These are phyloP conservation scores for Biscutella laevigata DNA, from an alignment of 441 rosid species.

Conservation along the genomic window DNA sequence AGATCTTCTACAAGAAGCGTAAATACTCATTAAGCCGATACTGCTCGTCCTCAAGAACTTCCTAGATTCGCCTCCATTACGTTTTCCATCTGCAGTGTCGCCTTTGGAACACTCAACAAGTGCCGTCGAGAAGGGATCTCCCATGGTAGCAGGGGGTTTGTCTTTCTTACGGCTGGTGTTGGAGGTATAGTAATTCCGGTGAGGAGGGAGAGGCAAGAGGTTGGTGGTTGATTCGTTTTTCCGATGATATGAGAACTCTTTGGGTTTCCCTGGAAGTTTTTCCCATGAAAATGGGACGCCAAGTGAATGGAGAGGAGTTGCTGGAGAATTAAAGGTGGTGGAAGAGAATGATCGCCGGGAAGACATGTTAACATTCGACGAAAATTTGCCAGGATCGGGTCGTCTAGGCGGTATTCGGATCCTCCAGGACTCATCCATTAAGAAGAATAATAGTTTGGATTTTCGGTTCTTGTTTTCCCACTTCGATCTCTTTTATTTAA, in stretches of 20 bases:
- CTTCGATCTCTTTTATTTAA: not conserved
- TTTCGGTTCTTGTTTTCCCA: not conserved
- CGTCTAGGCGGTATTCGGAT: not conserved
- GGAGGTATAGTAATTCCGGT: not conserved
- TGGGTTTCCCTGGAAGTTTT: not conserved
- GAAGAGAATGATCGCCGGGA: not conserved
- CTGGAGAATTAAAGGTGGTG: not conserved
- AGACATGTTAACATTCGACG: not conserved
- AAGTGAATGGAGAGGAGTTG: not conserved
- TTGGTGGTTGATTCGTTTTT: not conserved
- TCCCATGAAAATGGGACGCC: slow-evolving; percentile 7
- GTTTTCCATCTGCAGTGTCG: not conserved
- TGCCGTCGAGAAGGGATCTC: slow-evolving; percentile 62
- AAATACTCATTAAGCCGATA: slow-evolving; percentile 35
- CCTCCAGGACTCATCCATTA: not conserved
- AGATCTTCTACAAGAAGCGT: slow-evolving; percentile 12
- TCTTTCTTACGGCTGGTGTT: not conserved
- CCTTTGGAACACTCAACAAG: slow-evolving; percentile 56
- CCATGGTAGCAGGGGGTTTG: not conserved
- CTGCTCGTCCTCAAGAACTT: slow-evolving; percentile 30
- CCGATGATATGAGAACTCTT: not conserved
- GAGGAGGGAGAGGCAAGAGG: slow-evolving; percentile 5
- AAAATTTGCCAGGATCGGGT: not conserved
- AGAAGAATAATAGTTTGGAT: not conserved
- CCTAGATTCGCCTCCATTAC: slow-evolving; percentile 15